A percentile compares a stretch with the other conserved stretches of the same genome.
Conservation (phyloP, 1,284 basidiomycete genomes). For the Dichomitus squalens region DNA sequence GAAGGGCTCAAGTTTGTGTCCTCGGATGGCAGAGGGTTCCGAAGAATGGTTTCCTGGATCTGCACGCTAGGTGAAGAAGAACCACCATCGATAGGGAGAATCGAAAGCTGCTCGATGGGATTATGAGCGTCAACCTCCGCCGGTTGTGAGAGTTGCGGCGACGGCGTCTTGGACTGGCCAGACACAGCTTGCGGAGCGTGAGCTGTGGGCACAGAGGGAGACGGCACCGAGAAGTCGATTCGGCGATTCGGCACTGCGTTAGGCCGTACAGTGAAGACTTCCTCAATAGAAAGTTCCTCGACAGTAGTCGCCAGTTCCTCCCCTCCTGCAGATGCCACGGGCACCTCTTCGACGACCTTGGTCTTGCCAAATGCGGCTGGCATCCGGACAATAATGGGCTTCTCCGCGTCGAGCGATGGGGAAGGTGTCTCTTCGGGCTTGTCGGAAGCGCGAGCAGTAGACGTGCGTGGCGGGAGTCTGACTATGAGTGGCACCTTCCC, state of each 20-base stretch:
- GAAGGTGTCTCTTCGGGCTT: slow-evolving; percentile 11
- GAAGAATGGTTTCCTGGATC: slow-evolving; percentile 44
- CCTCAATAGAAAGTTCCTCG: slow-evolving; percentile 49
- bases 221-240: slow-evolving; percentile 14
- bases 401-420: slow-evolving; percentile 42
- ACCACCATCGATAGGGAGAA: slow-evolving; percentile 16
- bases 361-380: slow-evolving; percentile 44
- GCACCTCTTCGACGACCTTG: slow-evolving; percentile 22
- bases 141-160: neutral
- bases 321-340: slow-evolving; percentile 14
- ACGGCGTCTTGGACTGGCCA: neutral
- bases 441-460: slow-evolving; percentile 10
- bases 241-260: slow-evolving; percentile 37
- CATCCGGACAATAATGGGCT: slow-evolving; percentile 54
- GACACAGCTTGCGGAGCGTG: neutral
- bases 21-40: slow-evolving; percentile 35
- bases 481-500: slow-evolving; percentile 33
- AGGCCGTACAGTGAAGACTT: slow-evolving; percentile 58
- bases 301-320: slow-evolving; percentile 34
- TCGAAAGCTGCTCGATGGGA: slow-evolving; percentile 43
- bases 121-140: slow-evolving; percentile 25
- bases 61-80: slow-evolving; percentile 25
- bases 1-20: slow-evolving; percentile 8
- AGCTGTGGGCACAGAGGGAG: neutral
- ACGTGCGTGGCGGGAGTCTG: slow-evolving; percentile 27